Evolutionary conservation across 2,329 filamentous ascomycete genomes (phyloP), one percentile per base, ranked within the genome.

Genomic region (Fusarium redolens): DNA sequence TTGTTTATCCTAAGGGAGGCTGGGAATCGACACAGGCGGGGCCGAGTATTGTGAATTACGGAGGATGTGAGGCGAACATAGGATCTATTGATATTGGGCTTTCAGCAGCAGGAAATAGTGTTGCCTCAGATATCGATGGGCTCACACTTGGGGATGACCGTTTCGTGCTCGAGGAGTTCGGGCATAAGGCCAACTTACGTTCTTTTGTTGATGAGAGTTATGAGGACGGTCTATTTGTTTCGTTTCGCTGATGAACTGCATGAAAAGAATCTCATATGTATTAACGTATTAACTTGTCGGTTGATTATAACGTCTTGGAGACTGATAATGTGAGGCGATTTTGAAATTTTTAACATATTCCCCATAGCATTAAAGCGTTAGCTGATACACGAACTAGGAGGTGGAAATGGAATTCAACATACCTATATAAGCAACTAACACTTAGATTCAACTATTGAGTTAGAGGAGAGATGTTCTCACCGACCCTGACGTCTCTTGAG

Each of bases 351-450:
- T n/a, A 30, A 17, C 3, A 15, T 3, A 7, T 30, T 30, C 9
- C 7, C 7, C 0, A 10, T 18, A 3, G 11, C 4, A 18, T 25
- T 7, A 44, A 7, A 25, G 22, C 17, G 1, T 17, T 44, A 7
- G 1, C 22, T 15, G 17, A 18, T 18, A 4, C 15, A 44, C 17
- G n/a, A 25, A 25, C 15, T 44, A 0, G 25, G n/a, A 17, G 22
- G 6, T 25, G 6, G 10, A 18, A 18, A 17, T 12, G 12, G 17
- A 12, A 22, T 25, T 22, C 7, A 18, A 10, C n/a, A 43, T 25
- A 25, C 25, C 25, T n/a, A 43, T 15, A 44, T n/a, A 41, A 41
- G 8, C 13, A 41, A n/a, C 13, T 3, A 41, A 41, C n/a, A 6
- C n/a, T 43, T 22, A 22, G 14, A 41, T n/a, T 41, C n/a, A 15